These are phyloP conservation scores for Ramalina intermedia DNA, from an alignment of 495 filamentous ascomycete species.

Conservation along the genomic window DNA sequence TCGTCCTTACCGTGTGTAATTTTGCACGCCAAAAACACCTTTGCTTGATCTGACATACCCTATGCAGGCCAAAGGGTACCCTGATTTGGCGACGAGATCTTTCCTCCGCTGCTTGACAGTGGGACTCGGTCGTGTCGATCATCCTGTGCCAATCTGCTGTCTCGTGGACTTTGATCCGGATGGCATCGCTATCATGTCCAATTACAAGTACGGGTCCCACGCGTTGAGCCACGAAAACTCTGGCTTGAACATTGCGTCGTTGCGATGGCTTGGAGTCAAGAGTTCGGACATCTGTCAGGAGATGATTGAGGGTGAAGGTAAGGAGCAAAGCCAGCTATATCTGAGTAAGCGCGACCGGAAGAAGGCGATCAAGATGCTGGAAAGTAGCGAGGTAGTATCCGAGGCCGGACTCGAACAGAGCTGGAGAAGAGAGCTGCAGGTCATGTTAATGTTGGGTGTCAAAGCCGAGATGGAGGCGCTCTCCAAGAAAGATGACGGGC, in stretches of 20 bases:
- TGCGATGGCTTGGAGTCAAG: slow-evolving; percentile 65
- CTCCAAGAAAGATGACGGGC: slow-evolving; percentile 40
- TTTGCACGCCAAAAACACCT: not conserved
- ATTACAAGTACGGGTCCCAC: slow-evolving; percentile 73
- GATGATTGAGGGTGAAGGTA: slow-evolving; percentile 10
- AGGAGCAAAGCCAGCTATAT: slow-evolving; percentile 29
- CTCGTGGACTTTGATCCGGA: slow-evolving; percentile 77
- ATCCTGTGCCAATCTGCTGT: slow-evolving; percentile 40
- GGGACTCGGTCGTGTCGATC: slow-evolving; percentile 9
- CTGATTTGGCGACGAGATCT: slow-evolving; percentile 65
- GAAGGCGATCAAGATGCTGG: slow-evolving; percentile 53
- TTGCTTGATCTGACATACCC: not conserved
- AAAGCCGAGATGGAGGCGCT: slow-evolving; percentile 87
- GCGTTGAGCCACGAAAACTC: slow-evolving; percentile 56
- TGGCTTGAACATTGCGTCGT: slow-evolving; percentile 36
- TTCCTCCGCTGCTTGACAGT: slow-evolving; percentile 35
- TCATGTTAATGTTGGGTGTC: slow-evolving; percentile 71
- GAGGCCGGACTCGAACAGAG: slow-evolving; percentile 34
- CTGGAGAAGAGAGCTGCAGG: slow-evolving; percentile 56
- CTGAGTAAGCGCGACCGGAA: slow-evolving; percentile 53
- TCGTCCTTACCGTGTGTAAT: slow-evolving; percentile 51
- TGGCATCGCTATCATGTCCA: slow-evolving; percentile 72
- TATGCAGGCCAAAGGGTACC: slow-evolving; percentile 74
- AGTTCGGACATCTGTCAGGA: slow-evolving; percentile 37
- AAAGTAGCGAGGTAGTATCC: slow-evolving; percentile 31